Conservation (phyloP, 2,329 filamentous ascomycete species). For the Paecilomyces sp. region DNA sequence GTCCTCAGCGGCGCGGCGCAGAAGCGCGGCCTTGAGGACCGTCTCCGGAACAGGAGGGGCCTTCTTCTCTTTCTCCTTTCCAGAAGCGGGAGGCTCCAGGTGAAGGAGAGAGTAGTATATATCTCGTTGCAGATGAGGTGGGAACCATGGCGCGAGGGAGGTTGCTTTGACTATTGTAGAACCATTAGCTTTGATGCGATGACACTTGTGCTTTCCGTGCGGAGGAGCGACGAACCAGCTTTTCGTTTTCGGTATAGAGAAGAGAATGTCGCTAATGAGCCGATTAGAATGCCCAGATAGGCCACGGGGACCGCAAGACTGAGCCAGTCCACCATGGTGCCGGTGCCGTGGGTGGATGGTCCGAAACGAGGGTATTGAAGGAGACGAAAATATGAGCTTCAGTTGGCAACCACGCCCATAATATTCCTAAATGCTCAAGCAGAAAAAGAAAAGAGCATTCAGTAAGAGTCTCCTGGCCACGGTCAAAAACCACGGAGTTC, state of each 20-base stretch:
- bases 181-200: slow-evolving; percentile 7
- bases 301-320: slow-evolving; percentile 79
- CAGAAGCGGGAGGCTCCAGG: slow-evolving; percentile 49
- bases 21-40: slow-evolving; percentile 77
- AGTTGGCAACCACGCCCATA: not conserved
- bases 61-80: slow-evolving; percentile 58
- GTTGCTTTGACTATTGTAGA: slow-evolving; percentile 59
- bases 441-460: not conserved
- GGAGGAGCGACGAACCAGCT: slow-evolving; percentile 52
- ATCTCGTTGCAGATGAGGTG: slow-evolving; percentile 81
- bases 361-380: not conserved
- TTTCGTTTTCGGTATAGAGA: slow-evolving; percentile 90
- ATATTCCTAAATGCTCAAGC: not conserved
- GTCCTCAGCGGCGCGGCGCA: slow-evolving; percentile 85
- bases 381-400: not conserved
- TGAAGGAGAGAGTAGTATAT: slow-evolving; percentile 91
- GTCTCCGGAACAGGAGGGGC: slow-evolving; percentile 67
- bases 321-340: slow-evolving; percentile 62
- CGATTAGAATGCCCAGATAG: slow-evolving; percentile 80
- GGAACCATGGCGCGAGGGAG: slow-evolving; percentile 90
- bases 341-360: slow-evolving; percentile 19
- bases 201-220: not conserved
- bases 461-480: not conserved
- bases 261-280: slow-evolving; percentile 86
- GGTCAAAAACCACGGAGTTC: not conserved